Conservation (phyloP, 2,329 filamentous ascomycete genomes). For the Elsinoe arachidis region DNA sequence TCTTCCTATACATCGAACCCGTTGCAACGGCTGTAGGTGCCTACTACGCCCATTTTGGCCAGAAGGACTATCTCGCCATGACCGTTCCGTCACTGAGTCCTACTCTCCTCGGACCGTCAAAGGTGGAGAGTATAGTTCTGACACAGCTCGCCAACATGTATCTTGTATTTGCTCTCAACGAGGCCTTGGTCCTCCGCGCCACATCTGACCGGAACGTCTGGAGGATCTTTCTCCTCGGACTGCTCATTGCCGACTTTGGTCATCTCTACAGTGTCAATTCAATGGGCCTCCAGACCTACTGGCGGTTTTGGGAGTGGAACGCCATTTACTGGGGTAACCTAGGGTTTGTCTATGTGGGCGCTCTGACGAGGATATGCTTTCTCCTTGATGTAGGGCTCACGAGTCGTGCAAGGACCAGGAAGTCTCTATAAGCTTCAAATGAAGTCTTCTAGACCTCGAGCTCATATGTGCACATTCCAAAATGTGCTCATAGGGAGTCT, state of each 20-base stretch:
- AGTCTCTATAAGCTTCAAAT: background rate
- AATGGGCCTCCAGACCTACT: conserved; percentile 47
- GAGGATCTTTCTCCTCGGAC: conserved; percentile 55
- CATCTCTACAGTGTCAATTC: conserved; percentile 59
- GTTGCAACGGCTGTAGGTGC: conserved; percentile 46
- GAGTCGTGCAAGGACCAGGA: conserved; percentile 7
- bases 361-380: conserved; percentile 25
- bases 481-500: background rate
- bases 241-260: conserved; percentile 68
- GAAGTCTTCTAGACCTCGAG: background rate
- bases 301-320: conserved; percentile 29
- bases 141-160: conserved; percentile 73
- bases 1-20: conserved; percentile 68
- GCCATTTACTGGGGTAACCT: conserved; percentile 30
- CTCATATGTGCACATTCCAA: background rate
- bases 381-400: conserved; percentile 25
- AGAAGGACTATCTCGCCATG: conserved; percentile 52
- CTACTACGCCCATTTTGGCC: conserved; percentile 44
- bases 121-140: conserved; percentile 55
- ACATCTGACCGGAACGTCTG: conserved; percentile 63
- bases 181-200: conserved; percentile 63
- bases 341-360: conserved; percentile 31
- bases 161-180: conserved; percentile 66
- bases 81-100: conserved; percentile 47
- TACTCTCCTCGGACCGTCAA: conserved; percentile 40